Evolutionary conservation across 2,329 filamentous ascomycete species (phyloP), one percentile per base, ranked within the genome.

Genomic region (Colletotrichum sp.): DNA sequence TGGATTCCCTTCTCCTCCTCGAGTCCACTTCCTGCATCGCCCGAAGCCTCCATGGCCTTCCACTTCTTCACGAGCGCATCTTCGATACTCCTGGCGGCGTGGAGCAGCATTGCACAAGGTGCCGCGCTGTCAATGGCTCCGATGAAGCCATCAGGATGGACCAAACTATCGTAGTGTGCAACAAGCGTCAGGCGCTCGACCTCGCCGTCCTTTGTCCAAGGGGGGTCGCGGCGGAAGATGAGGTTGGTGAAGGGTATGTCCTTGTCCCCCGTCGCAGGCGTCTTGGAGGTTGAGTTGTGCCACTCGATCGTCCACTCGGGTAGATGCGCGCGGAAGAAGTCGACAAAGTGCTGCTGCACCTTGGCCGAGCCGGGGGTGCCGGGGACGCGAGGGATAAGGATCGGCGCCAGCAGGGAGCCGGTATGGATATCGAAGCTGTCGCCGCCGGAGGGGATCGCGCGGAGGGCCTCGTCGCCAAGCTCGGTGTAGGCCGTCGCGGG

Each of bases 91-190:
- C 93, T 90, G 77, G 96, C 95, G 15, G 94, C 92, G 83, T 98
- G 95, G 91, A 99, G 90, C 75, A 99, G 89, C 90, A 99, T 96
- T 0, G 97, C 97, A 84, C 96, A 99, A 12, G 97, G 96, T 21
- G 95, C 97, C 2, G 97, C 97, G 80, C 95, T 98, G 82, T 99
- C 97, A 16, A 92, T 98, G 1, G 96, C 97, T 1, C 97, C 97
- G 75, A 99, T 94, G 83, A 99, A 99, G 1, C 96, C 96, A 76
- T 93, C 87, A 0, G 96, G 96, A 30, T 88, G 88, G 74, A 94
- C 89, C 85, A 98, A 94, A 82, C 93, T 96, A 81, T 99, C 97
- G 83, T 98, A 99, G 83, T 99, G 97, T 55, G 97, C 97, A 8
- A 96, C 97, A 71, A 99, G 89, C 16, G 95, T 96, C 81, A 99